Evolutionary conservation across 78 protist species (phyloP).

Genomic region (Dictyostelium brefeldianum): DNA sequence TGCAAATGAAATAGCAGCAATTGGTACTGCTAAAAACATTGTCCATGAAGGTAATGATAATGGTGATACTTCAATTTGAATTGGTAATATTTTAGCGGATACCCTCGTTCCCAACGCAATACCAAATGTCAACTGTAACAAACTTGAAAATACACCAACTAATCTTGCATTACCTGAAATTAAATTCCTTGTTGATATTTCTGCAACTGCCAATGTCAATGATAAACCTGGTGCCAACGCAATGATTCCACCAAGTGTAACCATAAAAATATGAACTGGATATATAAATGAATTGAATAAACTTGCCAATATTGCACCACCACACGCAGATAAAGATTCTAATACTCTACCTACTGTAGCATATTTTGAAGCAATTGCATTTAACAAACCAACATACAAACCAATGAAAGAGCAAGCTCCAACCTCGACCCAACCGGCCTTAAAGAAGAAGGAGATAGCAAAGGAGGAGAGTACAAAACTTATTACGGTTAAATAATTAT

Average conservation of each 20-base stretch:
- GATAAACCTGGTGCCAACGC: conserved; percentile 79
- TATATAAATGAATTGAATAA: conserved; percentile 57
- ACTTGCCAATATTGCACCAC: conserved; percentile 58
- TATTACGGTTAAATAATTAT: conserved; percentile 13
- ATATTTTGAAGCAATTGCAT: conserved; percentile 33
- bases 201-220: conserved; percentile 59
- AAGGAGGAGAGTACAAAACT: conserved; percentile 63
- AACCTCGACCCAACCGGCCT: conserved; percentile 59
- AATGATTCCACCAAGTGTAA: conserved; percentile 61
- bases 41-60: conserved; percentile 58
- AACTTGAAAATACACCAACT: conserved; percentile 70
- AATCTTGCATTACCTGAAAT: conserved; percentile 68
- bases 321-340: conserved; percentile 68
- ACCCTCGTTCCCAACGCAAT: conserved; percentile 65
- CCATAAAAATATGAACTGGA: conserved; percentile 56
- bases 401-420: conserved; percentile 74
- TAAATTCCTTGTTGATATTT: conserved; percentile 53
- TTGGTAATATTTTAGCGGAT: conserved; percentile 30
- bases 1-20: conserved; percentile 72
- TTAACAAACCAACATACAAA: conserved; percentile 57
- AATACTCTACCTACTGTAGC: conserved; percentile 66
- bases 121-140: conserved; percentile 70
- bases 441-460: conserved; percentile 61
- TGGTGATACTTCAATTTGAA: conserved; percentile 36
- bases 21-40: conserved; percentile 78